These are phyloP conservation scores for Musa beccarii DNA, from an alignment of 176 grass and related monocot genomes.

Conservation along the genomic window DNA sequence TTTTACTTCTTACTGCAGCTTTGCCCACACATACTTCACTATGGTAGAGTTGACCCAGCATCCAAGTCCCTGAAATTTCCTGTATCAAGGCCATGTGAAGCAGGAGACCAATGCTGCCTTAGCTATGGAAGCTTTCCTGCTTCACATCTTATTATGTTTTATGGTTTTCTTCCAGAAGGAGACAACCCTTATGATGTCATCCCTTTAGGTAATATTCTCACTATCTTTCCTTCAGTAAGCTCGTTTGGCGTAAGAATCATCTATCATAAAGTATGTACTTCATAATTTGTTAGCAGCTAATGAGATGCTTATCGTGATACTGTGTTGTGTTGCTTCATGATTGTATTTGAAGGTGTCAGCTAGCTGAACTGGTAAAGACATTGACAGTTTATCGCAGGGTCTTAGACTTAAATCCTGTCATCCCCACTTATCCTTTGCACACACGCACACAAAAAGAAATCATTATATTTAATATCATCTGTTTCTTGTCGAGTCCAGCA, in stretches of 20 bases:
- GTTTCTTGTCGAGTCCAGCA: too few relatives aligned
- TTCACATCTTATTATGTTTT: constrained; percentile 77
- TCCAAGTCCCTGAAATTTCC: constrained; percentile 80
- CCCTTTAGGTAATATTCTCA: constrained; percentile 62
- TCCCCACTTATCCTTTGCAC: too few relatives aligned
- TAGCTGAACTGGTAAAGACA: too few relatives aligned
- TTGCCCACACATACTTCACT: constrained; percentile 82
- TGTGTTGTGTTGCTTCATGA: too few relatives aligned
- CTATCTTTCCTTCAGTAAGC: neutral
- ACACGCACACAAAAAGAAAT: too few relatives aligned
- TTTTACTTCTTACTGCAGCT: constrained; percentile 36
- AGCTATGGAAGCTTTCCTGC: constrained; percentile 75
- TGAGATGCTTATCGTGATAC: too few relatives aligned
- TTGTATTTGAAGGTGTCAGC: too few relatives aligned
- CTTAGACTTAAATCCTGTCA: too few relatives aligned
- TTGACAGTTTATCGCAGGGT: too few relatives aligned
- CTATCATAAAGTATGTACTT: too few relatives aligned
- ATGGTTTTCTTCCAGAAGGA: constrained; percentile 91
- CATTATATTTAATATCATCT: too few relatives aligned
- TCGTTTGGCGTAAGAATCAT: neutral
- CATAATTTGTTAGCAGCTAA: constrained; percentile 12
- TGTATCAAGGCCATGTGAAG: constrained; percentile 74
- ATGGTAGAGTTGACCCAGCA: constrained; percentile 60
- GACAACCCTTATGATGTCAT: constrained; percentile 83
- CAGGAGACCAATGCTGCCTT: constrained; percentile 74